Evolutionary conservation across 2,329 filamentous ascomycete species (phyloP), one percentile per base, ranked within the genome.

Genomic region (Monilinia polystroma): DNA sequence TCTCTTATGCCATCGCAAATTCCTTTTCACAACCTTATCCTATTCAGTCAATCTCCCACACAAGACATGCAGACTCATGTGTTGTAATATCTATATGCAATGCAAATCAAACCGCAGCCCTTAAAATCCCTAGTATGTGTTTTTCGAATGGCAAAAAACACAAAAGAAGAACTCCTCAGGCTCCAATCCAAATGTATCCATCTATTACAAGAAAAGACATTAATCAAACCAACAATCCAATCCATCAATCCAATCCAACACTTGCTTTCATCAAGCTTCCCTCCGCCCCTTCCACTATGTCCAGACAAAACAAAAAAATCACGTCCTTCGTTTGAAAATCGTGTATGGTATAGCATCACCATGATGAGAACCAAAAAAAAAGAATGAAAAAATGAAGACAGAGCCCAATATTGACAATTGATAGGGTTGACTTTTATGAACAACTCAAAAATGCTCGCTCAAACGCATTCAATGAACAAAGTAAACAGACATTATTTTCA

Each of bases 381-480:
- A 14, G 29, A 29, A 18, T 6, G 14, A 12, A 58, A 58, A 23
- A 16, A 56, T 41, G 11, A 38, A 56, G 35, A n/a, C 53, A 32
- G 35, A 23, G 23, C 54, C n/a, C 54, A 43, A 57, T 66, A 66
- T 66, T 35, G 26, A 64, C 63, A 64, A 14, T 55, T 67, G 56
- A 58, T 32, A 58, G 55, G 23, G 43, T 6, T 11, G n/a, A 16
- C 29, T 18, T 59, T 23, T 18, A 47, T 29, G 20, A 43, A 69
- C 69, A 68, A 66, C 49, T 32, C 11, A 47, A 71, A 71, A 73
- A 73, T 74, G 73, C 73, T 66, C 73, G 73, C 73, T 75, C 68
- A 75, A 75, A 59, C 47, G 56, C 56, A 47, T 59, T 26, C 67
- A 59, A 70, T 64, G 55, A 66, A 71, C 57, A 71, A 71, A 68